Evolutionary conservation across 2,329 filamentous ascomycete species (phyloP), one percentile per base, ranked within the genome.

Genomic region (Colletotrichum endophyticum): DNA sequence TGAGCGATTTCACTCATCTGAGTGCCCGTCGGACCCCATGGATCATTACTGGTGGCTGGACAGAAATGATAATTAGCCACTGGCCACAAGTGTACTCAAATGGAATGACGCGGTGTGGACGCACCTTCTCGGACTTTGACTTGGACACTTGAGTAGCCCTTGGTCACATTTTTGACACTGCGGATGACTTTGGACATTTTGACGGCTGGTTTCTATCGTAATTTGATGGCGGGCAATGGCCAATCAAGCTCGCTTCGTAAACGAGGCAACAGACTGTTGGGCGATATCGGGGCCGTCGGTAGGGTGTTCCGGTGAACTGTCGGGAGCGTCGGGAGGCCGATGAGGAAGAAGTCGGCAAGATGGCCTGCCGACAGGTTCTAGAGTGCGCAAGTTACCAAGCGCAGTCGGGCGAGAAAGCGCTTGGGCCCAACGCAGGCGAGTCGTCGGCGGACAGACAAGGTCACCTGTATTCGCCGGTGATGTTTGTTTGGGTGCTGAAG

Each of bases 1-100:
- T 97, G 95, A 85, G 97, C 96, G 84, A 99, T 98, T 87, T 99
- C 97, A 86, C 95, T 95, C 97, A 99, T 99, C 85, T 99, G 96
- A 76, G 96, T 98, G 77, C 97, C 97, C 59, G 96, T 98, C 69
- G 97, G 97, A 80, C 97, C 97, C 97, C 97, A 99, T 88, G 96
- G 95, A 84, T 99, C 97, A 85, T 99, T 99, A 88, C 96, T 99
- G 78, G 97, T 99, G 78, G 97, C 97, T 99, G 84, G 77, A 80
- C n/a, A 74, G 77, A 68, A 56, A 25, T 22, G 44, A 22, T 19
- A 53, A 22, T 53, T 53, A 53, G 44, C n/a, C 44, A 53, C 44
- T 53, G 44, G 44, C 44, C 44, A 53, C 11, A 53, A 7, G 44
- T 25, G 44, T 53, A 53, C 11, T 53, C 44, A 53, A 53, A 22